phyloP scores from a whole-genome alignment of 805 yeast genomes.

The Kazachstania martiniae region DNA sequence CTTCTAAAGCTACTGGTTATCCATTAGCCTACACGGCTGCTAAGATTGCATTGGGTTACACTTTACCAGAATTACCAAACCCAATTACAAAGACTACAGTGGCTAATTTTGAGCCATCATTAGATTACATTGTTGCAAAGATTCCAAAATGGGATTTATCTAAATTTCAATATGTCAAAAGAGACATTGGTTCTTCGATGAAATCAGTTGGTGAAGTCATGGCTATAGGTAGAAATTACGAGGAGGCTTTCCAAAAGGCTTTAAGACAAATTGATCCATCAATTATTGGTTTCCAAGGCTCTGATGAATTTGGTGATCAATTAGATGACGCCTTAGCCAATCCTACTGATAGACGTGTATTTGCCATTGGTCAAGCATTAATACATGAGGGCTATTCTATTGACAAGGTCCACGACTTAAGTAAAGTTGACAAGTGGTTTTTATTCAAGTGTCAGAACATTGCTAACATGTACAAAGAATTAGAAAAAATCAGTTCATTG shows the following conservation, averaged over 20 bases:
- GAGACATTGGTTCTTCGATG: slow-evolving; percentile 84
- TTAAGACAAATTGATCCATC: slow-evolving; percentile 93
- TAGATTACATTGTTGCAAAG: slow-evolving; percentile 93
- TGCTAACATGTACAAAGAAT: slow-evolving; percentile 75
- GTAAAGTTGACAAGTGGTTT: slow-evolving; percentile 95
- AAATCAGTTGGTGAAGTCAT: slow-evolving; percentile 98
- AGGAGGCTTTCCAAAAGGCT: slow-evolving; percentile 96
- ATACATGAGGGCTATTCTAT: slow-evolving; percentile 85
- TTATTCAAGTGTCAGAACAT: slow-evolving; percentile 85
- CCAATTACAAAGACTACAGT: slow-evolving; percentile 89
- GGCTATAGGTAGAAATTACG: slow-evolving; percentile 95
- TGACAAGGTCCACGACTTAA: slow-evolving; percentile 81
- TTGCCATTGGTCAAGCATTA: slow-evolving; percentile 96
- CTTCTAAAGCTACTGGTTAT: slow-evolving; percentile 97
- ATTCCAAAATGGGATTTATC: slow-evolving; percentile 98
- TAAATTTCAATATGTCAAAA: slow-evolving; percentile 88
- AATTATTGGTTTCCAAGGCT: slow-evolving; percentile 85
- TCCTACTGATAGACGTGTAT: slow-evolving; percentile 95
- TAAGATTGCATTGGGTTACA: slow-evolving; percentile 85
- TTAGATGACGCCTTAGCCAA: slow-evolving; percentile 67
- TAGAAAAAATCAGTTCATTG: slow-evolving; percentile 49
- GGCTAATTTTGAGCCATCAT: slow-evolving; percentile 94
- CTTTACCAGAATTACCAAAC: slow-evolving; percentile 83
- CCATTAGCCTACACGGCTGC: slow-evolving; percentile 98
- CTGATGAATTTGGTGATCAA: slow-evolving; percentile 53